Evolutionary conservation across 2,329 filamentous ascomycete species (phyloP).

Genomic region (Onygenales sp.): DNA sequence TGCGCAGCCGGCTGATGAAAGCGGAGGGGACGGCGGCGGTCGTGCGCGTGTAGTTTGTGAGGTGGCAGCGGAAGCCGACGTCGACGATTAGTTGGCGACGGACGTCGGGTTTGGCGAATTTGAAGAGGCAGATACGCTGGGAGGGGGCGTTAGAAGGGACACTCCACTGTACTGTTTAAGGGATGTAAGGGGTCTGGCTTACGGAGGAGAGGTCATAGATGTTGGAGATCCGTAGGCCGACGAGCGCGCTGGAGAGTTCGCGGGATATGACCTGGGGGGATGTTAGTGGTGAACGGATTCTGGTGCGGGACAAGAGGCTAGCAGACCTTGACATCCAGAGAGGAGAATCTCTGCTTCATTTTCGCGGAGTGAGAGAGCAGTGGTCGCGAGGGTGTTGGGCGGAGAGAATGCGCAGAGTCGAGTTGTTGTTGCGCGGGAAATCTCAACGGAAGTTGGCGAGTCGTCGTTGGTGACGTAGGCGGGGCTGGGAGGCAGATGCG

Average conservation of each 20-base stretch:
- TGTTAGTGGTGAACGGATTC: not conserved
- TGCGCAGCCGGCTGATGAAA: conserved; percentile 78
- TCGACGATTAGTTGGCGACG: conserved; percentile 89
- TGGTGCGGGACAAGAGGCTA: not conserved
- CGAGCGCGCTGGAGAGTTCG: conserved; percentile 71
- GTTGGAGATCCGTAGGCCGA: conserved; percentile 75
- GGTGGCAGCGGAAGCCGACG: conserved; percentile 89
- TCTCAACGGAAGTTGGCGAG: not conserved
- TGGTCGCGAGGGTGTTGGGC: not conserved
- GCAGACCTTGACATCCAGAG: conserved; percentile 46
- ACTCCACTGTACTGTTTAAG: too few relatives aligned
- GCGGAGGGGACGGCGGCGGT: conserved; percentile 74
- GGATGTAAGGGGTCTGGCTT: conserved; percentile 13
- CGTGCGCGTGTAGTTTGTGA: conserved; percentile 81
- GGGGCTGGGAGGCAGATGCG: conserved; percentile 7
- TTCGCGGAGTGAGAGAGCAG: conserved; percentile 7
- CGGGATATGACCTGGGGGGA: conserved; percentile 74
- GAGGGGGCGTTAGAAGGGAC: not conserved
- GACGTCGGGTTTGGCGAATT: conserved; percentile 81
- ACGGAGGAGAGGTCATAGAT: conserved; percentile 89
- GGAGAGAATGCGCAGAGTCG: not conserved
- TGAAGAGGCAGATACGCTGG: conserved; percentile 82
- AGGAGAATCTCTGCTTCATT: conserved; percentile 53
- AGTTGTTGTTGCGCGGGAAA: not conserved
- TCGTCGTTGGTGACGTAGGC: conserved; percentile 14